phyloP scores from a whole-genome alignment of 768 basidiomycete species.

The Serendipita sp. region DNA sequence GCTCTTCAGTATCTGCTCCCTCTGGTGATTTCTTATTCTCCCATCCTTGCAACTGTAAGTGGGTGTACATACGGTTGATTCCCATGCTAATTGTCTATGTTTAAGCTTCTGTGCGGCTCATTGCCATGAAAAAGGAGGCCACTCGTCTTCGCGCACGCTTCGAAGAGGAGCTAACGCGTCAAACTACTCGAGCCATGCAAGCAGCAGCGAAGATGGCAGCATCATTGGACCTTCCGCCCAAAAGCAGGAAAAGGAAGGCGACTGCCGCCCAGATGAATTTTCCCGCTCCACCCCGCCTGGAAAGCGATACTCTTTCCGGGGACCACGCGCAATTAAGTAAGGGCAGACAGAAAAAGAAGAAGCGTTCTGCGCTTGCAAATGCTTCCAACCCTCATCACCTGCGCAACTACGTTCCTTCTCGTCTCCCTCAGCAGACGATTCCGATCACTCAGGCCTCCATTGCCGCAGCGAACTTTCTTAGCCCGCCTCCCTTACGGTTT shows the following conservation, averaged over 20 bases:
- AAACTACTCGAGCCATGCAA: conserved; percentile 41
- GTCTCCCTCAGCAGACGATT: conserved; percentile 35
- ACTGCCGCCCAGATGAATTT: conserved; percentile 11
- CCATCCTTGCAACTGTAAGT: conserved; percentile 61
- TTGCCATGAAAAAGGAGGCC: conserved; percentile 55
- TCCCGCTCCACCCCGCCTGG: background rate
- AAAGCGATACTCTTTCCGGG: conserved; percentile 11
- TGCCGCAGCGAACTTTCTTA: conserved; percentile 29
- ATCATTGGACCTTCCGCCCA: conserved; percentile 25
- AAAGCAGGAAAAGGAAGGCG: conserved; percentile 13
- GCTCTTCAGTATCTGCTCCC: background rate
- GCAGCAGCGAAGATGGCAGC: conserved; percentile 24
- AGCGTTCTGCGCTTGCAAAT: conserved; percentile 77
- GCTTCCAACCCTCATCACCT: conserved; percentile 93
- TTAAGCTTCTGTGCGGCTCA: conserved; percentile 56
- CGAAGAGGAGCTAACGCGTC: conserved; percentile 56
- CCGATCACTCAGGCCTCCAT: conserved; percentile 20
- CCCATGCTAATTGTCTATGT: conserved; percentile 15
- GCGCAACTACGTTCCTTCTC: conserved; percentile 82
- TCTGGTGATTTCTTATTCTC: conserved; percentile 41
- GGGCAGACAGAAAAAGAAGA: conserved; percentile 68
- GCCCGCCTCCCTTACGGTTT: conserved; percentile 49
- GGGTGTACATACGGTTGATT: background rate
- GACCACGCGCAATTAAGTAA: conserved; percentile 11
- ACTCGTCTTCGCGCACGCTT: conserved; percentile 48